A percentile compares a stretch with the other conserved stretches of the same genome.
Conservation (phyloP, 768 basidiomycete genomes). For the Suillus bovinus region DNA sequence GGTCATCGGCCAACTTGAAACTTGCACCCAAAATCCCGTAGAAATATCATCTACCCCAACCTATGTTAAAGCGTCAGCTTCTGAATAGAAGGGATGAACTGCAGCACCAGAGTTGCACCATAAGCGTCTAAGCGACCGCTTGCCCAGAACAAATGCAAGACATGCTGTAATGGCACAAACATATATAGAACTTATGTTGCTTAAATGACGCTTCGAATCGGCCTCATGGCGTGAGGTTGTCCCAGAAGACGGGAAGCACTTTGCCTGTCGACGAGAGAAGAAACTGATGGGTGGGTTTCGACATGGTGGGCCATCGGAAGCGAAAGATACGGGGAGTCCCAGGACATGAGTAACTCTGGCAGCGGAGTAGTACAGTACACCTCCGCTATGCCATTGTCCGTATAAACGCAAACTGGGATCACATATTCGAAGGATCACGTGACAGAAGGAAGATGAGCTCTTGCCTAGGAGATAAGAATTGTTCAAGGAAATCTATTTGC, state of each 20-base stretch:
- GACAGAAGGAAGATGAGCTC: neutral
- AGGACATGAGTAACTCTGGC: too few species aligned
- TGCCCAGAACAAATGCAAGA: neutral
- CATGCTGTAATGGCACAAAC: neutral
- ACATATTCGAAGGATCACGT: neutral
- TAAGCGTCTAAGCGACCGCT: slow-evolving; percentile 3
- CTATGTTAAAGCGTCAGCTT: neutral
- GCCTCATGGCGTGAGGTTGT: neutral
- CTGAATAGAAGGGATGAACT: neutral
- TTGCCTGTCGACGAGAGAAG: neutral
- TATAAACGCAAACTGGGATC: neutral
- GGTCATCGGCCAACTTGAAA: neutral
- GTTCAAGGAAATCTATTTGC: neutral
- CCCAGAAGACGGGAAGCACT: neutral
- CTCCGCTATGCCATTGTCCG: neutral
- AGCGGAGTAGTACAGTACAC: neutral
- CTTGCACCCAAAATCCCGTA: neutral
- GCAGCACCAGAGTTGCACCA: neutral
- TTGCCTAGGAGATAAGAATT: neutral
- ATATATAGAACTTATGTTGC: neutral
- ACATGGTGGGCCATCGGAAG: neutral
- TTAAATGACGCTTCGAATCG: neutral
- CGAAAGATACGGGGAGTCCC: neutral
- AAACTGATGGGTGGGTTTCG: neutral
- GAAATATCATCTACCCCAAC: neutral